These are phyloP conservation scores for Melanogaster broomeanus DNA, from an alignment of 768 basidiomycete genomes.

Conservation along the genomic window DNA sequence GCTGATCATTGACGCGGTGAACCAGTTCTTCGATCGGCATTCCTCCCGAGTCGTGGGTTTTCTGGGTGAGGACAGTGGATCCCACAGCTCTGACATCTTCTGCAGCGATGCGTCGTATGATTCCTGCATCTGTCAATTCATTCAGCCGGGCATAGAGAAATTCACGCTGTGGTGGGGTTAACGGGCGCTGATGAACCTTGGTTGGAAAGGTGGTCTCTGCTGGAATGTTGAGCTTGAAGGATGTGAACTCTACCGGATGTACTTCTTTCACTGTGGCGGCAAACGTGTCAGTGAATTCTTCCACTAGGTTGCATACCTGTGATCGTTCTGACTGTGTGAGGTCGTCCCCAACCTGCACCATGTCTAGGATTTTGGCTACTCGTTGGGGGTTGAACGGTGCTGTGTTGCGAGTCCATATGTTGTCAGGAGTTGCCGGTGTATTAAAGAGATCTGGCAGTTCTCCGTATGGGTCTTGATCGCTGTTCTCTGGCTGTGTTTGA, in stretches of 20 bases:
- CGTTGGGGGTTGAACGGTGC: constrained; percentile 5
- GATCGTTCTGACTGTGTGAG: no score
- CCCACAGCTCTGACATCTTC: neutral
- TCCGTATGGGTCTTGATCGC: neutral
- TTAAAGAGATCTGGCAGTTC: neutral
- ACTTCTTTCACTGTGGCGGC: constrained; percentile 46
- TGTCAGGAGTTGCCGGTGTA: neutral
- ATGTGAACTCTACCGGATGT: constrained; percentile 11
- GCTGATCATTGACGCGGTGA: no score
- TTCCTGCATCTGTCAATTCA: neutral
- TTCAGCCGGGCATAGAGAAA: neutral
- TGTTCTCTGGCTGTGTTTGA: no score
- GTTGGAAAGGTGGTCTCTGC: neutral
- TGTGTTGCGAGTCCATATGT: neutral
- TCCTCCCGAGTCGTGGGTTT: constrained; percentile 33
- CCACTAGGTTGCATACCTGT: constrained; percentile 22
- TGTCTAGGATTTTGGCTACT: constrained; percentile 15
- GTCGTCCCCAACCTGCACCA: constrained; percentile 33
- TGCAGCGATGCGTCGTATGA: neutral
- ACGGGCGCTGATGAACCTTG: neutral
- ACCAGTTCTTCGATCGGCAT: constrained; percentile 36
- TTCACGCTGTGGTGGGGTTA: neutral
- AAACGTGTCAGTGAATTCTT: constrained; percentile 24
- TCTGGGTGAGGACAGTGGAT: constrained; percentile 37
- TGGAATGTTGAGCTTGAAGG: neutral